Evolutionary conservation across 208 protist species (phyloP), one percentile per base, ranked within the genome.

Genomic region (Naegleria gruberi): DNA sequence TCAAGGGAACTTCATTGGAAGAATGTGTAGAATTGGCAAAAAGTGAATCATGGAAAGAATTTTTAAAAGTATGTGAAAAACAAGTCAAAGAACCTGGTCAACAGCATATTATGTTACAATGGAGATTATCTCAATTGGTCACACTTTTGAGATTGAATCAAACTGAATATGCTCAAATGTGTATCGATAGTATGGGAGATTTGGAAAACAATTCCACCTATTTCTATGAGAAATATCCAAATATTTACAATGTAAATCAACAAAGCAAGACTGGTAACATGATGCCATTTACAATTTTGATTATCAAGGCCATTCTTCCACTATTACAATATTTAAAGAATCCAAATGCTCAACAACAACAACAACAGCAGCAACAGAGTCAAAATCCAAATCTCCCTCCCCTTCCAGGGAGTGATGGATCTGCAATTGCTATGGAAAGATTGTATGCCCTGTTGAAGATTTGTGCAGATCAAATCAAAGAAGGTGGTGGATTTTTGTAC

Each of bases 211-310:
- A 46, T 30, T 30, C 30, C 8, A 46, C 6, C 45, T 86, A 86
- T 30, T 86, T 86, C 45, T 86, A 86, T 86, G 82, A 86, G 41
- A 47, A 34, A 6, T 86, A 86, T 86, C 43, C 82, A 42, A 42
- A 86, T 46, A 43, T 86, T 43, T 86, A 86, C n/a, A 86, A 86
- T 34, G 8, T 15, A 46, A 65, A 23, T 65, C 19, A 10, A 10
- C 15, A 65, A 10, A 65, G 51, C 30, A 86, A 47, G n/a, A 46
- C 17, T 30, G 82, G 82, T 23, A 86, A 86, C 41, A 86, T 86
- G 82, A 37, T 86, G 42, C 82, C 82, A n/a, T 86, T 86, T 44
- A 42, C 40, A 37, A 43, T 86, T 3, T 44, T 86, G 40, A 30
- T 86, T 17, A 46, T 86, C 23, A 86, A 86, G 43, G 82, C 82